phyloP scores from a whole-genome alignment of 1,284 basidiomycete genomes.

The Microbotryum intermedium region DNA sequence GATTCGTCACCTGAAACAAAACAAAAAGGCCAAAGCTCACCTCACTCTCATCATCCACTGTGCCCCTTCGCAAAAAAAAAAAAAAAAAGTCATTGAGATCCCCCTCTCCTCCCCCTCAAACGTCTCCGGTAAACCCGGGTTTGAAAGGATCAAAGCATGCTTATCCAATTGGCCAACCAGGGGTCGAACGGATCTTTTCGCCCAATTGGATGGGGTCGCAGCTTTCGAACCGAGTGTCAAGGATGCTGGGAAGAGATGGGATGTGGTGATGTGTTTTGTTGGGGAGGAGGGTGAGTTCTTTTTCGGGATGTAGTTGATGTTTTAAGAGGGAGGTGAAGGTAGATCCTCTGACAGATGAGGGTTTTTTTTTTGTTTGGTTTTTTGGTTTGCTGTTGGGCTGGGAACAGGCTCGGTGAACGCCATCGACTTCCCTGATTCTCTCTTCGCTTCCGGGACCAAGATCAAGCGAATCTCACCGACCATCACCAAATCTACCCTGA shows the following conservation, averaged over 20 bases:
- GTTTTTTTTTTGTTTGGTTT: no score
- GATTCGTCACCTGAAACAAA: no score
- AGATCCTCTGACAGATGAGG: no score
- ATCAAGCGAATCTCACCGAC: not conserved
- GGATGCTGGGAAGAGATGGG: constrained; percentile 6
- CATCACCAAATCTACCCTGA: not conserved
- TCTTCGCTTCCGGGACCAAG: not conserved
- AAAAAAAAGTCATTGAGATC: constrained; percentile 20
- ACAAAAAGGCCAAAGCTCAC: no score
- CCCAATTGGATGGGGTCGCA: constrained; percentile 2
- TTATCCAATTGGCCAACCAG: constrained; percentile 14
- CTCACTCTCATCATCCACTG: not conserved
- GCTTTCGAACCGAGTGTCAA: not conserved
- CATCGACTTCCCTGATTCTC: not conserved
- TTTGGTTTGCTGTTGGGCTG: no score
- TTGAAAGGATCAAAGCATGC: constrained; percentile 8
- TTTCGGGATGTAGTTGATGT: not conserved
- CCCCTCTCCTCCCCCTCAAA: constrained; percentile 5
- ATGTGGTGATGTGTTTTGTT: constrained; percentile 10
- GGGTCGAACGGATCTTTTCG: constrained; percentile 8
- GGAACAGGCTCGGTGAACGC: not conserved
- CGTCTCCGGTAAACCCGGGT: constrained; percentile 16
- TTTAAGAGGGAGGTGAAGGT: no score
- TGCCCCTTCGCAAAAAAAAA: not conserved
- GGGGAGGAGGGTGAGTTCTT: constrained; percentile 8